Percentiles rank a stretch among this genome's conserved stretches.
phyloP scores from a whole-genome alignment of 2,329 filamentous ascomycete species.

The Pseudogymnoascus sp. region DNA sequence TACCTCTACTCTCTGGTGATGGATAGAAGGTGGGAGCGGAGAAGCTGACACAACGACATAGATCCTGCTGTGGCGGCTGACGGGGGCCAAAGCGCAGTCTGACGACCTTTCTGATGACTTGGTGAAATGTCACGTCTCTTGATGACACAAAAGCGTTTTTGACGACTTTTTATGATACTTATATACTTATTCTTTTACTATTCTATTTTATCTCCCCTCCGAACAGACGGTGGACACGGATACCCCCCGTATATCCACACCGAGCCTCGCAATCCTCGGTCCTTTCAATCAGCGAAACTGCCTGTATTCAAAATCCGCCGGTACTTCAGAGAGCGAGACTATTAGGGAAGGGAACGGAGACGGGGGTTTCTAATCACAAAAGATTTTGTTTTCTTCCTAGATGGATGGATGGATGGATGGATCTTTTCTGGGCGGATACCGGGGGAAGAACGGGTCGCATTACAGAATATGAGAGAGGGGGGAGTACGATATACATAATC shows the following conservation, averaged over 20 bases:
- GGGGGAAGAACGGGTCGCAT: background rate
- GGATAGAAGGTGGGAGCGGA: background rate
- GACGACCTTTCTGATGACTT: background rate
- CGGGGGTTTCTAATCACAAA: background rate
- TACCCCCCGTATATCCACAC: background rate
- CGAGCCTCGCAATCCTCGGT: background rate
- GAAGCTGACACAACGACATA: background rate
- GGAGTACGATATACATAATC: background rate
- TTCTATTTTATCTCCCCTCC: background rate
- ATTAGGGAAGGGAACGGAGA: background rate
- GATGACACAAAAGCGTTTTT: background rate
- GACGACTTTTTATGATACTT: background rate
- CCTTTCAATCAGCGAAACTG: background rate
- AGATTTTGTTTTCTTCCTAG: background rate
- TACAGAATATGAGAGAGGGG: background rate
- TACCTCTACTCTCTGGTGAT: background rate
- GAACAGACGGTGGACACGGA: background rate
- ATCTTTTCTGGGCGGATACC: background rate
- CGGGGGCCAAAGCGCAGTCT: background rate
- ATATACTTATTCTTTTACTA: background rate
- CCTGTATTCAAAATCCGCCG: background rate
- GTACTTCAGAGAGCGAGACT: background rate
- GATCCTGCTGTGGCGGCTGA: background rate
- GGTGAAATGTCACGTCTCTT: background rate
- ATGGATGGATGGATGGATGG: background rate